phyloP scores from a whole-genome alignment of 2,329 filamentous ascomycete genomes.

The Fusarium sp. region DNA sequence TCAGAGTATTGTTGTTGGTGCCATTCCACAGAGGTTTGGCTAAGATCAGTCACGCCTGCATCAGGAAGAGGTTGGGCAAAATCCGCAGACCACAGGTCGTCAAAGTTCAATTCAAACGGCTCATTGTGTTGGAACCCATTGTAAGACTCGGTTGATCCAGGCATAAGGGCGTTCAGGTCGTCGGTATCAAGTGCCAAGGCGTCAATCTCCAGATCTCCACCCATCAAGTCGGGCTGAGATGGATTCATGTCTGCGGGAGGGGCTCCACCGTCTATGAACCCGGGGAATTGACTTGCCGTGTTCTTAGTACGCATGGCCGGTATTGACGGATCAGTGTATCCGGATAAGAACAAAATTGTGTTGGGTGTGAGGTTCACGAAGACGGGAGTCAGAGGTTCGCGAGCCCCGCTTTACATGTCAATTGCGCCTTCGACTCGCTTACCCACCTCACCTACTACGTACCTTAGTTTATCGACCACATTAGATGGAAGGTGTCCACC shows the following conservation, averaged over 20 bases:
- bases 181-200: background rate
- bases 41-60: background rate
- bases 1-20: background rate
- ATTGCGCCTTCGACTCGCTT: too few species aligned
- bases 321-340: conserved; percentile 9
- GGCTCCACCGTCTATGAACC: background rate
- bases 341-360: background rate
- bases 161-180: background rate
- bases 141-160: background rate
- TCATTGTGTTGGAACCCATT: background rate
- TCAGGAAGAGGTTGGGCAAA: background rate
- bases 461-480: too few species aligned
- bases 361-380: conserved; percentile 1
- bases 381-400: background rate
- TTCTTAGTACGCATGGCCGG: background rate
- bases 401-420: background rate
- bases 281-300: background rate
- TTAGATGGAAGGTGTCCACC: too few species aligned
- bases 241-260: background rate
- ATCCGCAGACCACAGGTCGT: conserved; percentile 7
- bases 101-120: background rate
- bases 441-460: too few species aligned
- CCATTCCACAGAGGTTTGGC: background rate
- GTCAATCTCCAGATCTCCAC: background rate
- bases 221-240: background rate